These are phyloP conservation scores for Bruguiera parviflora DNA, from an alignment of 345 rosid genomes.

Conservation along the genomic window DNA sequence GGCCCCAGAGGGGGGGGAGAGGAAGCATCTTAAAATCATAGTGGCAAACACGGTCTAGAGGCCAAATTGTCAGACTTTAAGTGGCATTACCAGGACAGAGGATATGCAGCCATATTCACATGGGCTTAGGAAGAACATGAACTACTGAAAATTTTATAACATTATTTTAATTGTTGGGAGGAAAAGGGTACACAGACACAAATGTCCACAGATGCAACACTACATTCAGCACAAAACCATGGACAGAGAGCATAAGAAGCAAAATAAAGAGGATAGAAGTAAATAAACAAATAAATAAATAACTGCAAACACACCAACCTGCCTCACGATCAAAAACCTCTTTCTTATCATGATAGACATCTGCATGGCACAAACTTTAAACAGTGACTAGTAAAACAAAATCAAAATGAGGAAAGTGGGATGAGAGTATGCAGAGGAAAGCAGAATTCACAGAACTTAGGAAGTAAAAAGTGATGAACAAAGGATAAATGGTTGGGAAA, in stretches of 20 bases:
- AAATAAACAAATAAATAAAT: not conserved
- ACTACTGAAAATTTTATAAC: too few relatives aligned
- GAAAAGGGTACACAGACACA: not conserved
- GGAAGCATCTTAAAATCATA: too few relatives aligned
- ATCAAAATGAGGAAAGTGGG: not conserved
- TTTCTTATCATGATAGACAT: conserved; percentile 75
- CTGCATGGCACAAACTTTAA: conserved; percentile 41
- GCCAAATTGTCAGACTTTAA: too few relatives aligned
- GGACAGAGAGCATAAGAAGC: not conserved
- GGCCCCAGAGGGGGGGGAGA: too few relatives aligned
- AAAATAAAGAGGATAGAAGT: not conserved
- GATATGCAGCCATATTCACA: too few relatives aligned
- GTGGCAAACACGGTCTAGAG: too few relatives aligned
- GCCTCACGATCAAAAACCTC: conserved; percentile 86
- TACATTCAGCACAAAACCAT: not conserved
- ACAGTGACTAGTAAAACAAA: conserved; percentile 10
- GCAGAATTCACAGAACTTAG: not conserved
- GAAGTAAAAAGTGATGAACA: not conserved
- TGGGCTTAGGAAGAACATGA: too few relatives aligned
- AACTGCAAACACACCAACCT: conserved; percentile 45
- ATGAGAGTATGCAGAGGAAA: too few relatives aligned
- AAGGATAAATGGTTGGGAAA: too few relatives aligned
- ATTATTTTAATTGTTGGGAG: not conserved
- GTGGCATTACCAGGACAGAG: too few relatives aligned
- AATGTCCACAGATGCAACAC: not conserved